Conservation (phyloP, 2,329 filamentous ascomycete genomes). For the Bipolaris gigantea region DNA sequence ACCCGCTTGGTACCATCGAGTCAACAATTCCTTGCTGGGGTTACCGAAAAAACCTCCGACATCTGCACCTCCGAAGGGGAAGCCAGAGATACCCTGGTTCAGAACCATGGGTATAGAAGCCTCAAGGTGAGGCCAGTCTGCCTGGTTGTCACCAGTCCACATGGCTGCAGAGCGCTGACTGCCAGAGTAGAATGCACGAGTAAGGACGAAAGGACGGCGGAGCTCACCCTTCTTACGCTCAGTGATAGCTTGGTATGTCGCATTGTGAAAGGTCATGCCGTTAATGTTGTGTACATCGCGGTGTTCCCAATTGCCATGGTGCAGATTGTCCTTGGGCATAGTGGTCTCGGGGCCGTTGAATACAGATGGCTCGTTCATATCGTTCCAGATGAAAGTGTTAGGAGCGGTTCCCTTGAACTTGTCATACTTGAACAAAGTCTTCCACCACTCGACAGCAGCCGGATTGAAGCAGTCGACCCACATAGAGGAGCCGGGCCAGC, state of each 20-base stretch:
- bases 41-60: constrained; percentile 99
- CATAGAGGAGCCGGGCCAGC: constrained; percentile 95
- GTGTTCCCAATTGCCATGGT: constrained; percentile 91
- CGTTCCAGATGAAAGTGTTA: constrained; percentile 97
- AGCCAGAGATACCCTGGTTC: constrained; percentile 88
- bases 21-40: constrained; percentile 85
- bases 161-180: constrained; percentile 89
- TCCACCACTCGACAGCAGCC: constrained; percentile 91
- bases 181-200: constrained; percentile 87
- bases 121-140: constrained; percentile 87
- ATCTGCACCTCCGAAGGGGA: constrained; percentile 91
- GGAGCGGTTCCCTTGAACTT: constrained; percentile 81
- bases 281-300: constrained; percentile 96
- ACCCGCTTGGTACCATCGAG: constrained; percentile 94
- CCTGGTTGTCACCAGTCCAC: constrained; percentile 99
- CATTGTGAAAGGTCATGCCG: constrained; percentile 92
- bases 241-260: constrained; percentile 82
- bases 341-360: constrained; percentile 98
- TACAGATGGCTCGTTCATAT: constrained; percentile 99
- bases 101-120: constrained; percentile 90
- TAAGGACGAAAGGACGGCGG: constrained; percentile 87
- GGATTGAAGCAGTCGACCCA: constrained; percentile 98
- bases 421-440: constrained; percentile 81
- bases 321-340: constrained; percentile 98
- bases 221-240: constrained; percentile 84